These are phyloP conservation scores for Diddensiella santjacobensis DNA, from an alignment of 805 yeast genomes.

Conservation along the genomic window DNA sequence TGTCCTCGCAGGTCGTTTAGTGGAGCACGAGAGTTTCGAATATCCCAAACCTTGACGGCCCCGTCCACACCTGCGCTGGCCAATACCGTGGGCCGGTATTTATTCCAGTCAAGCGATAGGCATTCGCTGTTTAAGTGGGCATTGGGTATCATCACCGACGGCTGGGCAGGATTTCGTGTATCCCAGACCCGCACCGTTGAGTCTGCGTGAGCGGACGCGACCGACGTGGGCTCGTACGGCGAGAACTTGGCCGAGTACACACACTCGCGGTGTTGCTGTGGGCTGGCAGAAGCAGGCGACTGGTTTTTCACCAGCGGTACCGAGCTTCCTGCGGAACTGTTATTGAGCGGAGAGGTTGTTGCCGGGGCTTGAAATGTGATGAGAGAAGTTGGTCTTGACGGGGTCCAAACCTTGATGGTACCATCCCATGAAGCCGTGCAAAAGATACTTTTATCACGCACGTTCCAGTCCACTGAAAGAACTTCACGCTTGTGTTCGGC, in stretches of 20 bases:
- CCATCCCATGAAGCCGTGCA: constrained; percentile 93
- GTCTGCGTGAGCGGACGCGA: constrained; percentile 70
- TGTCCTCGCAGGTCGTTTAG: constrained; percentile 79
- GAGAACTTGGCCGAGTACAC: constrained; percentile 78
- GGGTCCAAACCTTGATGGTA: constrained; percentile 51
- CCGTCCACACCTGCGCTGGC: constrained; percentile 95
- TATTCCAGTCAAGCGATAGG: constrained; percentile 83
- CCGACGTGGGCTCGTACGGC: constrained; percentile 72
- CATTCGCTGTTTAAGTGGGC: constrained; percentile 82
- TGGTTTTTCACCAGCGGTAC: constrained; percentile 21
- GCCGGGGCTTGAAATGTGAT: constrained; percentile 16
- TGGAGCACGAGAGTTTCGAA: constrained; percentile 67
- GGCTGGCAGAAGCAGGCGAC: too few relatives aligned
- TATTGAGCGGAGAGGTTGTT: not conserved
- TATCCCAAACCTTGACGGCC: constrained; percentile 80
- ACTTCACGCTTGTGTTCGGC: constrained; percentile 77
- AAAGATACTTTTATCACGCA: constrained; percentile 62
- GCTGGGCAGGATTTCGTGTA: constrained; percentile 40
- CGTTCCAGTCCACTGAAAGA: constrained; percentile 69
- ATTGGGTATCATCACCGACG: constrained; percentile 37
- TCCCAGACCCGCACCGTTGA: constrained; percentile 83
- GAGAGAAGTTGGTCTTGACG: constrained; percentile 20
- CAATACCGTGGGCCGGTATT: constrained; percentile 71
- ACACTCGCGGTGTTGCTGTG: constrained; percentile 38
- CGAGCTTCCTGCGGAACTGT: constrained; percentile 25